Percentiles rank a stretch among this genome's conserved stretches.
Evolutionary conservation across 371 early-diverging fungal species (phyloP).

Genomic region (Blakeslea trispora): DNA sequence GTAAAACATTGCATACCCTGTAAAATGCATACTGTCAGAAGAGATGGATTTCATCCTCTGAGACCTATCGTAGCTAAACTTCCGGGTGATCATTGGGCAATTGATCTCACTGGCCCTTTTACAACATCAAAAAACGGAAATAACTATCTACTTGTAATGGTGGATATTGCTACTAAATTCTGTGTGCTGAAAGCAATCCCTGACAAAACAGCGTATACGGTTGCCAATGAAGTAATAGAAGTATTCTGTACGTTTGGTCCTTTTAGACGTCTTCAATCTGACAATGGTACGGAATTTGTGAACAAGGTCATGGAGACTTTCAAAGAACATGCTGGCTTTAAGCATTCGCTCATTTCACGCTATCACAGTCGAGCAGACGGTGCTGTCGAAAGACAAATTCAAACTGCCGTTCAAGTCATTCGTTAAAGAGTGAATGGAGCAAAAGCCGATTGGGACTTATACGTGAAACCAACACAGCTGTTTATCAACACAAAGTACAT

Average conservation of each 20-base stretch:
- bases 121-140: constrained; percentile 8
- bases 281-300: background rate
- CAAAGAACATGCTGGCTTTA: background rate
- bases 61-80: constrained; percentile 16
- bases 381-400: background rate
- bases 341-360: background rate
- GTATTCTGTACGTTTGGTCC: background rate
- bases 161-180: constrained; percentile 3
- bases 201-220: background rate
- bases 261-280: background rate
- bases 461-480: constrained; percentile 12
- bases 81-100: constrained; percentile 28
- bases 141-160: constrained; percentile 1
- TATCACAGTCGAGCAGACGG: background rate
- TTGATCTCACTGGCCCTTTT: constrained; percentile 32
- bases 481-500: constrained; percentile 10
- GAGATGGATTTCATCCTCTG: constrained; percentile 21
- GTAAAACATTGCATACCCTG: constrained; percentile 18
- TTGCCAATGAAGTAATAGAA: background rate
- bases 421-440: constrained; percentile 1
- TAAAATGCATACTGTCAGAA: background rate
- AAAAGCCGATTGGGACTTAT: constrained; percentile 11
- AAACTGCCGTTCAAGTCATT: background rate
- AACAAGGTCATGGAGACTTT: background rate
- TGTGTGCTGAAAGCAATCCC: background rate